Conservation (phyloP, 2,329 filamentous ascomycete genomes). For the Claviceps sp. region DNA sequence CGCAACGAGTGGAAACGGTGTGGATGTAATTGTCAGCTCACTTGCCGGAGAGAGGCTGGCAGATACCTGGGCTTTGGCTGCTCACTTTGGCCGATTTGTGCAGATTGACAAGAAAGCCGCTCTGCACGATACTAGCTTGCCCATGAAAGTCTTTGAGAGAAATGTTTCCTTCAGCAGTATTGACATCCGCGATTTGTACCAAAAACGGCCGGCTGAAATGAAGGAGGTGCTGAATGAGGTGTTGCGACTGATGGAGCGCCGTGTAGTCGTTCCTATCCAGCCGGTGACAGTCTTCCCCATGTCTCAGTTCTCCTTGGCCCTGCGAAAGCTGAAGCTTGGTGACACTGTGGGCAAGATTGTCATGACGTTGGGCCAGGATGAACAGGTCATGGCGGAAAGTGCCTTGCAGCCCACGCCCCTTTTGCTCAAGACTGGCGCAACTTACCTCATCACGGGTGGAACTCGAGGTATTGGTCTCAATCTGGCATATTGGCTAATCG, state of each 20-base stretch:
- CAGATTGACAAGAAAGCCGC: conserved; percentile 26
- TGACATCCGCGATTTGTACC: conserved; percentile 18
- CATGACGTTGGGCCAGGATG: conserved; percentile 11
- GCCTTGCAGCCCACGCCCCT: neutral
- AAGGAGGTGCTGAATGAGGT: conserved; percentile 7
- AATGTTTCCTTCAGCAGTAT: conserved; percentile 28
- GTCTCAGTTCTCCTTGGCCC: conserved; percentile 21
- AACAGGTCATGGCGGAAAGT: conserved; percentile 6
- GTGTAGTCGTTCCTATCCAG: conserved; percentile 2
- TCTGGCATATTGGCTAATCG: conserved; percentile 4
- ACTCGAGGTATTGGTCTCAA: conserved; percentile 3
- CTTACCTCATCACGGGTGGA: conserved; percentile 5
- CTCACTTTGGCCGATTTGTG: conserved; percentile 18
- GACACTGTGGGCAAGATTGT: conserved; percentile 29
- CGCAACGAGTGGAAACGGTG: conserved; percentile 7
- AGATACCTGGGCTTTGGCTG: conserved; percentile 16
- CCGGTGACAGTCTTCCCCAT: conserved; percentile 10
- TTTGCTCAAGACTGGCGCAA: conserved; percentile 2
- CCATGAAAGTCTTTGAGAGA: conserved; percentile 23
- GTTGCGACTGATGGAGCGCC: conserved; percentile 1
- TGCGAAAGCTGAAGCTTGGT: conserved; percentile 26
- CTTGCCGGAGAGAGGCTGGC: conserved; percentile 8
- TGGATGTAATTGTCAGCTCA: conserved; percentile 7
- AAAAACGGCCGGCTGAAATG: conserved; percentile 6
- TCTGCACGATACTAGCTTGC: conserved; percentile 16